phyloP scores from a whole-genome alignment of 2,329 filamentous ascomycete species.

The Colletotrichum melonis region DNA sequence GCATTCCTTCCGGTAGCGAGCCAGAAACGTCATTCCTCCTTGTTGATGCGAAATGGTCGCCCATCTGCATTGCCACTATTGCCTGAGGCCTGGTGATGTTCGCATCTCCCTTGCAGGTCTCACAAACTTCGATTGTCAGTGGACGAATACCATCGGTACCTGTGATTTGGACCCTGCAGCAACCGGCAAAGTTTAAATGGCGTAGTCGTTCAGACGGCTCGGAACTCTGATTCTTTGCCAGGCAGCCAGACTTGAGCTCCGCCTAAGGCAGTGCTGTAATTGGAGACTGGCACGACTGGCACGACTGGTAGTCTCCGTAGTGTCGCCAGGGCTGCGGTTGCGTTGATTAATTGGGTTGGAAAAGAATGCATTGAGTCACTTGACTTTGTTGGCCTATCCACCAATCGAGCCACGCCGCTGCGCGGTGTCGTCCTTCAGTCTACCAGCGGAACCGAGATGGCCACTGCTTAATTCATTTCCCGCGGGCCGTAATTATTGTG shows the following conservation, averaged over 20 bases:
- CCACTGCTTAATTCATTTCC: neutral
- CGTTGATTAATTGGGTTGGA: conserved; percentile 8
- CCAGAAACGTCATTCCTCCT: conserved; percentile 13
- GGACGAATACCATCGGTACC: conserved; percentile 7
- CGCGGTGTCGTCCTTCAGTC: neutral
- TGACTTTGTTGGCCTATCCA: conserved; percentile 10
- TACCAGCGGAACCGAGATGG: conserved; percentile 7
- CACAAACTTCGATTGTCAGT: neutral
- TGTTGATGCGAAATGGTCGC: neutral
- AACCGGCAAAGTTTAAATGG: conserved; percentile 27
- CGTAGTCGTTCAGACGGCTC: conserved; percentile 21
- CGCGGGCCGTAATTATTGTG: neutral
- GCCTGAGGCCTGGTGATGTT: neutral
- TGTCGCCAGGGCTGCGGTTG: conserved; percentile 1
- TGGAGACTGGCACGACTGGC: neutral
- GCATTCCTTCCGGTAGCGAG: conserved; percentile 6
- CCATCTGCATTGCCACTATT: neutral
- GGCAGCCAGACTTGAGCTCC: conserved; percentile 13
- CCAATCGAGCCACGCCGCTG: neutral
- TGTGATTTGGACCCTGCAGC: conserved; percentile 32
- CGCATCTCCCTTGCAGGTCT: neutral
- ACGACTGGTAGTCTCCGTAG: neutral
- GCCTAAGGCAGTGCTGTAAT: conserved; percentile 10
- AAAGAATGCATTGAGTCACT: conserved; percentile 20
- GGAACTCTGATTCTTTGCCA: neutral